Percentiles rank a stretch among this genome's conserved stretches.
Evolutionary conservation across 2,329 filamentous ascomycete genomes (phyloP).

Genomic region (Thielaviopsis ethacetica): DNA sequence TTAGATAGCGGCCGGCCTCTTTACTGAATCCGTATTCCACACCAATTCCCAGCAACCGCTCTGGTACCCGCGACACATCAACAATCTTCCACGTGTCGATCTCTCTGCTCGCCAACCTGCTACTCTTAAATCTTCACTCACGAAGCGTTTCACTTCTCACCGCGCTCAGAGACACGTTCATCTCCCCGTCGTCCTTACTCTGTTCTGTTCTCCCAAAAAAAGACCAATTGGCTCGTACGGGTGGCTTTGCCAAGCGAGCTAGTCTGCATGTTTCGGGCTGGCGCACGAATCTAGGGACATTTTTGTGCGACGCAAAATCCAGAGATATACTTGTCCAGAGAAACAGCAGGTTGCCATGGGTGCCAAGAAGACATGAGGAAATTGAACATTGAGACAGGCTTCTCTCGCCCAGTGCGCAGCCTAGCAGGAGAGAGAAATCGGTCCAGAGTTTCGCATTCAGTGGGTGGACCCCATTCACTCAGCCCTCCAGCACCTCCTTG

Average conservation of each 20-base stretch:
- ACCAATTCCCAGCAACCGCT: too few relatives aligned
- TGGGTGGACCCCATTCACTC: too few relatives aligned
- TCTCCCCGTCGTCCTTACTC: neutral
- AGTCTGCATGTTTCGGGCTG: neutral
- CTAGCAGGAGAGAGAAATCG: too few relatives aligned
- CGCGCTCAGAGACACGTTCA: neutral
- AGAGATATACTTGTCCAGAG: neutral
- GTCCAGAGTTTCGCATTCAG: too few relatives aligned
- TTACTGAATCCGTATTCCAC: too few relatives aligned
- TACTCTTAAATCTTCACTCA: neutral
- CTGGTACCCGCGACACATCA: too few relatives aligned
- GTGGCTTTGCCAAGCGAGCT: neutral
- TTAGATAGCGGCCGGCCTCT: too few relatives aligned
- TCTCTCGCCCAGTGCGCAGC: too few relatives aligned
- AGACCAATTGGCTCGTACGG: neutral
- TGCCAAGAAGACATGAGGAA: neutral
- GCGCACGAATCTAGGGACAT: neutral
- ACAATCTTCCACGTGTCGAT: too few relatives aligned
- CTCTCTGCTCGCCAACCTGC: neutral
- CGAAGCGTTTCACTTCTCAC: too few relatives aligned
- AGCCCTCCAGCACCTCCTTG: too few relatives aligned
- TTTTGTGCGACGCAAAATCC: neutral
- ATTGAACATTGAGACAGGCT: neutral
- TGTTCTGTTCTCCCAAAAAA: neutral
- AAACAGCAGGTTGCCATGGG: neutral